These are phyloP conservation scores for Microdochium trichocladiopsis DNA, from an alignment of 2,329 filamentous ascomycete genomes.

Conservation along the genomic window DNA sequence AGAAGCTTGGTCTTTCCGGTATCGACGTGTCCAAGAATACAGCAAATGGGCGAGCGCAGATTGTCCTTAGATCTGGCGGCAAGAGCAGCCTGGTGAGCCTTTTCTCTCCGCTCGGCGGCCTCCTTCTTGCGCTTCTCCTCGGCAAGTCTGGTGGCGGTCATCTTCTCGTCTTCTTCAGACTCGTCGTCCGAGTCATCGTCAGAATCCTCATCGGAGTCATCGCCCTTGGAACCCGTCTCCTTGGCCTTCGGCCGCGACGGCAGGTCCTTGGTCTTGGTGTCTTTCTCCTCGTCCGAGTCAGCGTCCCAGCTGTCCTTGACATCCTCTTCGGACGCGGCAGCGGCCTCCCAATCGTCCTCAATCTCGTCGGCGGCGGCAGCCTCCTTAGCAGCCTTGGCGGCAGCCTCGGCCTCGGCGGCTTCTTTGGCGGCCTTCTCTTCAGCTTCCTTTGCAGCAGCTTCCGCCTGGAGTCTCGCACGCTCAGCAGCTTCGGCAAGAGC, in stretches of 20 bases:
- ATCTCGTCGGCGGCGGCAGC: constrained; percentile 51
- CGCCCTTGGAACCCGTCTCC: constrained; percentile 8
- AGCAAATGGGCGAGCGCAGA: constrained; percentile 95
- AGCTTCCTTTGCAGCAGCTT: constrained; percentile 55
- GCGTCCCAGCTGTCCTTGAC: constrained; percentile 96
- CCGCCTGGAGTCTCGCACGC: constrained; percentile 60
- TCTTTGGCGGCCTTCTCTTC: constrained; percentile 52
- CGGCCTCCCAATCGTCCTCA: constrained; percentile 84
- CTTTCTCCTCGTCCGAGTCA: constrained; percentile 65
- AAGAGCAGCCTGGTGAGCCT: constrained; percentile 84
- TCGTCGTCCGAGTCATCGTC: constrained; percentile 57
- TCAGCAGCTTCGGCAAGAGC: constrained; percentile 73
- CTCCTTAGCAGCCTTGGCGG: constrained; percentile 46
- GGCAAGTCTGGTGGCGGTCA: constrained; percentile 65
- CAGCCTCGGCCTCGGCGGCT: constrained; percentile 49
- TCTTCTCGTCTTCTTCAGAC: constrained; percentile 64
- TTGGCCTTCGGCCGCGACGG: constrained; percentile 23
- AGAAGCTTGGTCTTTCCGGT: constrained; percentile 99
- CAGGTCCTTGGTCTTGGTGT: constrained; percentile 19
- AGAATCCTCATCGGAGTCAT: constrained; percentile 30
- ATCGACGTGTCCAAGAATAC: constrained; percentile 99
- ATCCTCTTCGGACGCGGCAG: constrained; percentile 67
- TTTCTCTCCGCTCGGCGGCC: constrained; percentile 79
- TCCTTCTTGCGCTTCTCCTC: constrained; percentile 78
- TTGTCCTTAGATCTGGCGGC: constrained; percentile 90